A percentile compares a stretch with the other conserved stretches of the same genome.
Conservation (phyloP, 176 grass and related monocot species). For the Carex pumila region DNA sequence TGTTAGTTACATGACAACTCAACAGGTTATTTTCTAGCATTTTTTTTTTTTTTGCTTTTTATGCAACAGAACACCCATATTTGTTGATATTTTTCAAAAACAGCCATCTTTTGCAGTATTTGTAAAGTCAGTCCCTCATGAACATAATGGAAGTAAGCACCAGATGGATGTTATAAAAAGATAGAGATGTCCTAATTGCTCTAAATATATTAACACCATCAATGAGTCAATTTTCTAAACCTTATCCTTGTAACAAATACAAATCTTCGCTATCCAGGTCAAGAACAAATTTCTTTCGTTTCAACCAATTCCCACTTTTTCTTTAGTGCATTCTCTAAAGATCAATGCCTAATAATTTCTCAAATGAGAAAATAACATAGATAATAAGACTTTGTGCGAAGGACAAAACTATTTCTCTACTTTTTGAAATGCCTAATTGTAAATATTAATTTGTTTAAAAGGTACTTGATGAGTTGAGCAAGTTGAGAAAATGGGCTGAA, state of each 20-base stretch:
- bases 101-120: background rate
- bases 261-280: background rate
- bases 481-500: conserved; percentile 69
- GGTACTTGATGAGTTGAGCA: conserved; percentile 64
- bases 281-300: background rate
- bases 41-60: background rate
- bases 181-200: background rate
- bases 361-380: background rate
- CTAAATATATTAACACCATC: background rate
- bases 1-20: conserved; percentile 63
- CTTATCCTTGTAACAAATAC: background rate
- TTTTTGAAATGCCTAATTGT: background rate
- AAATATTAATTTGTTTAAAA: conserved; percentile 26
- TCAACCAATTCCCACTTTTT: background rate
- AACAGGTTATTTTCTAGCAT: conserved; percentile 35
- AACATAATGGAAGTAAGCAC: background rate
- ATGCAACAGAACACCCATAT: background rate
- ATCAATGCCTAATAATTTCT: background rate
- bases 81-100: background rate
- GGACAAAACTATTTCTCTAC: background rate
- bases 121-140: background rate
- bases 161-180: background rate
- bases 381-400: background rate
- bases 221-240: background rate
- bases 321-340: background rate